Evolutionary conservation across 345 rosid genomes (phyloP), one percentile per base, ranked within the genome.

Genomic region (Moricandia moricandioides): DNA sequence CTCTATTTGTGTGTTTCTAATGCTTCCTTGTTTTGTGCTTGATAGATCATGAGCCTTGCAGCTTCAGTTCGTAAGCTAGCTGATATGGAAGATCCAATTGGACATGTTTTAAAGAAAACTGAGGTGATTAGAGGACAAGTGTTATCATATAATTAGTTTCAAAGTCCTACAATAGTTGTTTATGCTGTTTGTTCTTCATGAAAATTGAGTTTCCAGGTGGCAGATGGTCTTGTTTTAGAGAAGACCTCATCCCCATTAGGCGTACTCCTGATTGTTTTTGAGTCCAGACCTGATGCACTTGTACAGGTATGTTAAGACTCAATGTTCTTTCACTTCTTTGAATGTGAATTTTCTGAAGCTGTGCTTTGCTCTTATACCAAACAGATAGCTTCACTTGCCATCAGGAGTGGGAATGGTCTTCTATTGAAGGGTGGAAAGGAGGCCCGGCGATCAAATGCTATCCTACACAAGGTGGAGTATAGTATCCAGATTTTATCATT

Each of bases 381-480:
- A 82, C 76, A 95, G 99, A 95, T 95, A 63, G 94, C 99, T 81
- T 88, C 98, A 35, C 83, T 95, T 78, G 97, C 99, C 47, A 86
- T 96, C 66, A 90, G 91, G 65, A 96, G 97, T 79, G 99, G 99
- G 75, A 96, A 96, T 70, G 99, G 93, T 51, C 89, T 92, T 63
- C 84, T 96, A 31, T 74, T 96, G 71, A 96, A 96, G 84, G 99
- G 99, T 51, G 99, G 99, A 67, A 96, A 92, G 82, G 99, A 96
- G 81, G 98, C 99, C 59, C 83, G 79, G 75, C 81, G 86, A 31
- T 95, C 99, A 40, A 96, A 96, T 89, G 95, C 96, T 71, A 87
- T 92, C 80, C 74, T 96, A 83, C 98, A 92, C 82, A 92, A 91
- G 97, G 99, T 89, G 73, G 24, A 21, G 24, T 21, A 21, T 21